Evolutionary conservation across 1,139 yeast species (phyloP), one percentile per base, ranked within the genome.

Genomic region (Starmera stellimalicola): DNA sequence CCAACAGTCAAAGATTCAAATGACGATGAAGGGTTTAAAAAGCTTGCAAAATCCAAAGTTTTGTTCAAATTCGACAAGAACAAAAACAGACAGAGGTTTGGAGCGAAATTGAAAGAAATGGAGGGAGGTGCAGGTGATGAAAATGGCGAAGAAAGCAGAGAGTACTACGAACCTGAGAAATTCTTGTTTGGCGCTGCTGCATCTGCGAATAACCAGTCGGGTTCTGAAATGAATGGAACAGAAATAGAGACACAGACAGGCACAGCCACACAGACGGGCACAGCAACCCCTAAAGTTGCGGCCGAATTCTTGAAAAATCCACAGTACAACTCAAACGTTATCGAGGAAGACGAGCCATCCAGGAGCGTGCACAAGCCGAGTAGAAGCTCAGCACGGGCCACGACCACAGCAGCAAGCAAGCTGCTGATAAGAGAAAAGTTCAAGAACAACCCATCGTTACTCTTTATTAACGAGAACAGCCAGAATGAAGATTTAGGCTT

Each of bases 381-480:
- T n/a, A n/a, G n/a, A n/a, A n/a, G n/a, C n/a, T n/a, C n/a, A n/a
- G n/a, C n/a, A n/a, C n/a, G n/a, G n/a, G n/a, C n/a, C n/a, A n/a
- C n/a, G n/a, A n/a, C n/a, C n/a, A n/a, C n/a, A n/a, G n/a, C n/a
- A n/a, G n/a, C 8, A 20, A 11, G 11, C 8, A 11, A 11, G 23
- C 23, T 20, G 23, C 23, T 24, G 26, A 24, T 7, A 16, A 24
- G 7, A 24, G 40, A 37, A 1, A 40, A 27, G 17, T 37, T 36
- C 25, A 42, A 36, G 23, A 33, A 33, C 23, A 37, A 37, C 19
- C 43, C 44, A 12, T 37, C 42, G 4, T 32, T 39, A 5, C 31
- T 39, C 12, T 39, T 40, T 16, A 19, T 18, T 7, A 25, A 29
- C n/a, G 34, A 29, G 1, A 29, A 15, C 7, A 25, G 28, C n/a